phyloP scores from a whole-genome alignment of 2,329 filamentous ascomycete genomes.

The Exophiala spinifera region DNA sequence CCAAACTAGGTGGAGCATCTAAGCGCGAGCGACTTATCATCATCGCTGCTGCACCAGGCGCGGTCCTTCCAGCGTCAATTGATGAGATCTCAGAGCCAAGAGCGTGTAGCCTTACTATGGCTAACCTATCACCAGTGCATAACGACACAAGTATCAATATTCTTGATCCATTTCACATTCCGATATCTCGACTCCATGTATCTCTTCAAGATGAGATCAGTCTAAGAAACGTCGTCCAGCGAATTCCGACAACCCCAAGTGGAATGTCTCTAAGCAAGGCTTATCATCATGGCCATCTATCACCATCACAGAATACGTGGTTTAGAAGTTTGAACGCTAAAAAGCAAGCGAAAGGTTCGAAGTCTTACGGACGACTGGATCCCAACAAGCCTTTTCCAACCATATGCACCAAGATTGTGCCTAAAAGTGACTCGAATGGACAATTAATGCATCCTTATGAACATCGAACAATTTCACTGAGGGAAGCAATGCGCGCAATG shows the following conservation, averaged over 20 bases:
- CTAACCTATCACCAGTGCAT: constrained; percentile 61
- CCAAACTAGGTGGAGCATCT: constrained; percentile 66
- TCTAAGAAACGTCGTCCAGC: constrained; percentile 49
- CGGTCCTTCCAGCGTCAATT: constrained; percentile 56
- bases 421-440: constrained; percentile 52
- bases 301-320: constrained; percentile 34
- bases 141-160: constrained; percentile 63
- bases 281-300: constrained; percentile 13
- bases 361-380: constrained; percentile 27
- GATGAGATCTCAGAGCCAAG: constrained; percentile 49
- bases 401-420: constrained; percentile 54
- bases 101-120: constrained; percentile 50
- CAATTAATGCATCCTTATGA: constrained; percentile 63
- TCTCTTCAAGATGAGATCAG: constrained; percentile 7
- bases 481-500: constrained; percentile 68
- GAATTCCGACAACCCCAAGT: constrained; percentile 56
- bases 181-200: constrained; percentile 42
- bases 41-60: constrained; percentile 65
- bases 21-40: constrained; percentile 67
- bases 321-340: constrained; percentile 27
- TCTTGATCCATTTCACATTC: constrained; percentile 65
- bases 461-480: constrained; percentile 58
- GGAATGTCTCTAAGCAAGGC: constrained; percentile 21
- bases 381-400: constrained; percentile 59
- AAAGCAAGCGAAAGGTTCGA: constrained; percentile 26